A percentile compares a stretch with the other conserved stretches of the same genome.
Conservation (phyloP, 2,329 filamentous ascomycete species). For the Aspergillus sp. region DNA sequence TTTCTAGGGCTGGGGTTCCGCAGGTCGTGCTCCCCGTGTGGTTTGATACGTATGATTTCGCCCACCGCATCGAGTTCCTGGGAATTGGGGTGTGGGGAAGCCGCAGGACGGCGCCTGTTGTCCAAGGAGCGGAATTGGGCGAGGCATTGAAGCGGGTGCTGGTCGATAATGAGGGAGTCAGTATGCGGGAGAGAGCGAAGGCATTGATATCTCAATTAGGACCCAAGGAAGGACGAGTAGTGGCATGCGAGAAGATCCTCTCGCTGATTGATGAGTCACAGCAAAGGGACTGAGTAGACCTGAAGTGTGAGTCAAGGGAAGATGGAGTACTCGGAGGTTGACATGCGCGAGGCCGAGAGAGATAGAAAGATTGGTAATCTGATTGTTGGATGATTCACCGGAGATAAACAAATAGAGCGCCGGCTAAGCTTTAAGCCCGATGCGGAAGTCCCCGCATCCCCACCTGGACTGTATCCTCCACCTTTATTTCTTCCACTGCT, state of each 20-base stretch:
- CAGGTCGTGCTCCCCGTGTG: conserved; percentile 50
- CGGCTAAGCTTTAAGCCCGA: background rate
- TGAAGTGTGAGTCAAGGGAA: background rate
- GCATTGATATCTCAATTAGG: conserved; percentile 9
- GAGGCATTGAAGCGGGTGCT: conserved; percentile 22
- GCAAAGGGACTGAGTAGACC: background rate
- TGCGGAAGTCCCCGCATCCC: background rate
- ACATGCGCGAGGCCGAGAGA: too few species aligned
- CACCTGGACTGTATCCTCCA: background rate
- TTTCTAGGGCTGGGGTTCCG: conserved; percentile 41
- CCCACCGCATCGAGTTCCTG: conserved; percentile 42
- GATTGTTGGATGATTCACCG: background rate
- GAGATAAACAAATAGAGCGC: background rate
- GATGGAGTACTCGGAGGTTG: too few species aligned
- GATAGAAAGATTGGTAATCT: background rate
- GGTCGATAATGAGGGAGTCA: conserved; percentile 1
- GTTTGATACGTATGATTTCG: conserved; percentile 49
- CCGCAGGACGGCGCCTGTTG: conserved; percentile 32
- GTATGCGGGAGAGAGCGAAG: conserved; percentile 10
- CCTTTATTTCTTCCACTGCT: too few species aligned
- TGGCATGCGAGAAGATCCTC: conserved; percentile 23
- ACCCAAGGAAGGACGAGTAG: conserved; percentile 15
- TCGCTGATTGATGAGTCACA: background rate
- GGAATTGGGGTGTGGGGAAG: conserved; percentile 45
- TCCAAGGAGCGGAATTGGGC: conserved; percentile 25